Percentiles rank a stretch among this genome's conserved stretches.
Evolutionary conservation across 2,329 filamentous ascomycete species (phyloP).

Genomic region (Didymella arachidicola): DNA sequence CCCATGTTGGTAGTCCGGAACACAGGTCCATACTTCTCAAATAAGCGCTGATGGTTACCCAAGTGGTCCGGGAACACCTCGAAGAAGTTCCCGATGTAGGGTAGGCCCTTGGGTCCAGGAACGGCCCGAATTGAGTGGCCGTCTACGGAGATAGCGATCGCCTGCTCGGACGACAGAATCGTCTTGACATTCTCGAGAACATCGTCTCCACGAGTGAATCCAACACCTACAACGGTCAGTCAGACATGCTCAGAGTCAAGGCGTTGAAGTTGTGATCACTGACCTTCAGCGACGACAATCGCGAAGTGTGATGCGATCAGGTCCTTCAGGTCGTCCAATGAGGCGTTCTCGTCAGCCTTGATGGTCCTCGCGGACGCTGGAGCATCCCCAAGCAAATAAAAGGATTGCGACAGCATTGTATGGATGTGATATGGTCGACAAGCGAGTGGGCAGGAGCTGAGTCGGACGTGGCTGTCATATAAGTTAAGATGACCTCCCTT

Average conservation of each 20-base stretch:
- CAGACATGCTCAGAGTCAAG: background rate
- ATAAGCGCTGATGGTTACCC: conserved; percentile 53
- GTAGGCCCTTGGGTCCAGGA: conserved; percentile 50
- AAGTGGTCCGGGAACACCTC: conserved; percentile 54
- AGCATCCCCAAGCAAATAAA: conserved; percentile 42
- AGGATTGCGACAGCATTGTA: conserved; percentile 31
- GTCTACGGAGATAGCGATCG: conserved; percentile 56
- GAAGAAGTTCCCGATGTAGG: conserved; percentile 49
- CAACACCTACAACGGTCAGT: conserved; percentile 20
- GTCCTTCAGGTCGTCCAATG: conserved; percentile 35
- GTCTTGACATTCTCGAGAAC: conserved; percentile 18
- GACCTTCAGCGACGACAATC: conserved; percentile 40
- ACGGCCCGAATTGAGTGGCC: conserved; percentile 56
- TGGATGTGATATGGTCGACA: conserved; percentile 10
- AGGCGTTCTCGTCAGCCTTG: conserved; percentile 31
- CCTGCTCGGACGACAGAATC: conserved; percentile 22
- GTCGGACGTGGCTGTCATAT: conserved; percentile 19
- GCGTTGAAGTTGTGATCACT: background rate
- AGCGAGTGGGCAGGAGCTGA: conserved; percentile 8
- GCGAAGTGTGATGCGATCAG: conserved; percentile 41
- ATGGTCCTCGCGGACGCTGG: conserved; percentile 30
- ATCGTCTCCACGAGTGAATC: conserved; percentile 20
- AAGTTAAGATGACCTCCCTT: conserved; percentile 7
- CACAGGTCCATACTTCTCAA: conserved; percentile 50
- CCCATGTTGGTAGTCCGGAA: conserved; percentile 52